Evolutionary conservation across 208 protist species (phyloP), one percentile per base, ranked within the genome.

Genomic region (Trypanosomatidae sp.): DNA sequence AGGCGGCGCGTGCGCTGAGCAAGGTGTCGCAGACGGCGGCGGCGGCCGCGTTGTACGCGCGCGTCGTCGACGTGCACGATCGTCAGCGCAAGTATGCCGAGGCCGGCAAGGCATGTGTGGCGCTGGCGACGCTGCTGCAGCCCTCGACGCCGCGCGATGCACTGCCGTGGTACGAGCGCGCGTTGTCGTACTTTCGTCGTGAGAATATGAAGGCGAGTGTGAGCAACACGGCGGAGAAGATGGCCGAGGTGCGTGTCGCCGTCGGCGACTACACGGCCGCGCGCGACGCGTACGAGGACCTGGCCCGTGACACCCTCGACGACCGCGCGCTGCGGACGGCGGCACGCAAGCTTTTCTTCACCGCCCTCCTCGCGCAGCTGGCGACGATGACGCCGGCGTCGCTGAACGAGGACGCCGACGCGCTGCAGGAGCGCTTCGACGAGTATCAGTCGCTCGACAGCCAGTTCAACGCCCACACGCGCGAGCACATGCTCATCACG

Each of bases 401-500:
- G 6, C 39, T 88, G 46, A 61, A 71, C 55, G 79, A 87, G 50
- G 73, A 73, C 18, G 63, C 78, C 0, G 71, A 58, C 8, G 63
- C 48, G 26, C 56, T 93, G 41, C 45, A 82, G 46, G 76, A 88
- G 64, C 76, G 65, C 42, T 93, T 93, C 48, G 58, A 73, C 11
- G 69, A 80, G 40, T 89, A 82, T 39, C 79, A 93, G 48, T 69
- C 80, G 33, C 56, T 93, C 20, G 84, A 93, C 52, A 78, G 73
- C 23, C 84, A 89, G 67, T 89, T 93, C 60, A 88, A 78, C 54
- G 50, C 61, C 20, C 33, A 78, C 49, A 89, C 79, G 0, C 79
- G 79, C 43, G 79, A 93, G 69, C 68, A 88, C 60, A 89, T 93
- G 75, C 59, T 89, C 32, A 81, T 93, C 18, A 63, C 58, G 4